Percentiles rank a stretch among this genome's conserved stretches.
Conservation (phyloP, 345 rosid species). For the Populus euphratica region DNA sequence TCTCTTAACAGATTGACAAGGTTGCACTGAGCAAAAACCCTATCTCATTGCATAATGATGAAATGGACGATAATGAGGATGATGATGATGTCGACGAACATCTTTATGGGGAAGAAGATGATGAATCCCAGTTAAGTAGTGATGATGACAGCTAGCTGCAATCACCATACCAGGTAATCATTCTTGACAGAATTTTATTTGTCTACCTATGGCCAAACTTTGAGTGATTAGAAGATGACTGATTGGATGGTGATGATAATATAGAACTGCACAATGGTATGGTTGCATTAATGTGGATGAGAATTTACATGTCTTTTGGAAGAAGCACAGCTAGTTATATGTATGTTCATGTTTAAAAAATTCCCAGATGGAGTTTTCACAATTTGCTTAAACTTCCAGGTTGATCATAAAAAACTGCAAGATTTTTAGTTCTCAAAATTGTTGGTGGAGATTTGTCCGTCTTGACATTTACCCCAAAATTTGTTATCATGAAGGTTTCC, state of each 20-base stretch:
- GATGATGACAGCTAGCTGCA: constrained; percentile 36
- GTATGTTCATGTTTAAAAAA: too few relatives aligned
- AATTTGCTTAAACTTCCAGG: too few relatives aligned
- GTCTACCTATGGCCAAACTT: not conserved
- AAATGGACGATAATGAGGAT: constrained; percentile 49
- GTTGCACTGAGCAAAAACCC: constrained; percentile 41
- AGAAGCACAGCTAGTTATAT: too few relatives aligned
- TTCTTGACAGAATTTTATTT: not conserved
- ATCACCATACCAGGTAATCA: constrained; percentile 4
- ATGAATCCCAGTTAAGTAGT: constrained; percentile 71
- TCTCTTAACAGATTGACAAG: constrained; percentile 57
- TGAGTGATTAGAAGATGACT: not conserved
- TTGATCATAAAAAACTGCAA: too few relatives aligned
- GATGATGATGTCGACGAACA: constrained; percentile 62
- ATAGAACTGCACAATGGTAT: not conserved
- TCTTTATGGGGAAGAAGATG: constrained; percentile 57
- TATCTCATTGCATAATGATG: constrained; percentile 23
- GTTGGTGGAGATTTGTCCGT: too few relatives aligned
- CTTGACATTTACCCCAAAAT: too few relatives aligned
- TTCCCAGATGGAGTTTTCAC: too few relatives aligned
- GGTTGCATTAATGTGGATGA: not conserved
- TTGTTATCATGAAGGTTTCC: too few relatives aligned
- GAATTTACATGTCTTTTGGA: too few relatives aligned
- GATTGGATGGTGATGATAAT: not conserved
- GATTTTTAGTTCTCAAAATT: too few relatives aligned